Conservation (phyloP, 2,329 filamentous ascomycete species). For the Scytalidium lignicola region DNA sequence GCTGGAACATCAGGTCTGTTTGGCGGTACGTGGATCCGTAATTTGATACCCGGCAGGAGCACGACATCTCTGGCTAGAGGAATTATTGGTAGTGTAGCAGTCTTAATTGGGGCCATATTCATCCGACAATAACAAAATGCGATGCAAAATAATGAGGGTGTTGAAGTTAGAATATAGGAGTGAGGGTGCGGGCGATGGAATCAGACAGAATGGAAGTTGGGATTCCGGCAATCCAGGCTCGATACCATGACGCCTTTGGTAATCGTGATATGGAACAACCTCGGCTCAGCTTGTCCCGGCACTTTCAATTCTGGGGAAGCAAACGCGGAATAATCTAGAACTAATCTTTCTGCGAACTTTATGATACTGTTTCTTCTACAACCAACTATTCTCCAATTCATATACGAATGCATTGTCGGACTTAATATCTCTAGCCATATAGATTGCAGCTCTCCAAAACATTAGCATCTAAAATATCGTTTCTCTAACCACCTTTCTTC, state of each 20-base stretch:
- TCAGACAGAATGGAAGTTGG: neutral
- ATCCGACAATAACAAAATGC: neutral
- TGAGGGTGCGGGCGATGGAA: neutral
- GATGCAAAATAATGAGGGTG: neutral
- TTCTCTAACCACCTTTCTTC: slow-evolving; percentile 88
- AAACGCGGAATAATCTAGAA: no score
- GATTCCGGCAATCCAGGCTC: neutral
- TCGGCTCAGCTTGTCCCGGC: neutral
- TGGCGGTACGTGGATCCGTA: slow-evolving; percentile 75
- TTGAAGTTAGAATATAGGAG: neutral
- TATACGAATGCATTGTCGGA: neutral
- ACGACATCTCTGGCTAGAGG: slow-evolving; percentile 76
- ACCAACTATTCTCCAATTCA: neutral
- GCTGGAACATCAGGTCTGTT: slow-evolving; percentile 83
- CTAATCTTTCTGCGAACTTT: no score
- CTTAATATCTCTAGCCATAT: no score
- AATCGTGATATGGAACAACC: neutral
- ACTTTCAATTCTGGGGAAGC: neutral
- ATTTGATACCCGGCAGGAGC: slow-evolving; percentile 77
- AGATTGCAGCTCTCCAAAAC: neutral
- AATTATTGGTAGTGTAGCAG: slow-evolving; percentile 62
- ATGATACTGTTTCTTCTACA: no score
- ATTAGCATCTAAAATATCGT: slow-evolving; percentile 81
- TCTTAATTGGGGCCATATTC: slow-evolving; percentile 8
- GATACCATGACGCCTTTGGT: neutral